Base-by-base conservation (phyloP, 2,329 filamentous ascomycete genomes). In the Colletotrichum limetticola region DNA sequence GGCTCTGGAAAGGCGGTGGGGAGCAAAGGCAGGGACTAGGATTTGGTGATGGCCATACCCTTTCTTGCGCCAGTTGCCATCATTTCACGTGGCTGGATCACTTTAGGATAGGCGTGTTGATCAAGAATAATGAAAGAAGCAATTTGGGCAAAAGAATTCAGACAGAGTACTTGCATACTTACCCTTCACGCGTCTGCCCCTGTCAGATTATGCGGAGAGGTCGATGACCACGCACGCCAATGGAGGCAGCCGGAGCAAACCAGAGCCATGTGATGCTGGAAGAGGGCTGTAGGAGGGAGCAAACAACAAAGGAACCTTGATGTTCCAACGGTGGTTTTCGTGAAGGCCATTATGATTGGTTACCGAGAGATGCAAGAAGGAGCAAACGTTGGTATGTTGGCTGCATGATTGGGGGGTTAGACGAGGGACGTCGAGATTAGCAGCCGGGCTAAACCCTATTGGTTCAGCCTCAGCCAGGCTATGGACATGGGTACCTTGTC, bases 351-450 rank as follows among this genome's bases (percentile, higher is more conserved):
- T 14, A 12, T 71, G 8, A 71, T 74, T 71, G 67, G 71, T 28
- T 66, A 56, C 67, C 61, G 37, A 66, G 67, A 71, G 14, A 66
- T 74, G 68, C 71, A 66, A 62, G 55, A 63, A 28, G 53, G 32
- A 69, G 57, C 71, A 74, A 67, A 74, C 62, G 30, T 19, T 53
- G 62, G 24, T 42, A 14, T 30, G 22, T 63, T 24, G 35, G 26
- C 28, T 60, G 46, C n/a, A 42, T 59, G 46, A 46, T 30, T 30
- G 56, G 61, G 28, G 37, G 55, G 12, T 28, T 59, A 56, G 60
- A 66, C 68, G 53, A 58, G 37, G 59, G 68, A 62, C 61, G 71
- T 74, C 68, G 46, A 71, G 68, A 71, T 74, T 74, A 74, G 63
- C 68, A 74, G 67, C 49, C 61, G 52, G 59, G 12, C 68, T 24